phyloP scores from a whole-genome alignment of 176 grass and related monocot species.

The Paspalum vaginatum region DNA sequence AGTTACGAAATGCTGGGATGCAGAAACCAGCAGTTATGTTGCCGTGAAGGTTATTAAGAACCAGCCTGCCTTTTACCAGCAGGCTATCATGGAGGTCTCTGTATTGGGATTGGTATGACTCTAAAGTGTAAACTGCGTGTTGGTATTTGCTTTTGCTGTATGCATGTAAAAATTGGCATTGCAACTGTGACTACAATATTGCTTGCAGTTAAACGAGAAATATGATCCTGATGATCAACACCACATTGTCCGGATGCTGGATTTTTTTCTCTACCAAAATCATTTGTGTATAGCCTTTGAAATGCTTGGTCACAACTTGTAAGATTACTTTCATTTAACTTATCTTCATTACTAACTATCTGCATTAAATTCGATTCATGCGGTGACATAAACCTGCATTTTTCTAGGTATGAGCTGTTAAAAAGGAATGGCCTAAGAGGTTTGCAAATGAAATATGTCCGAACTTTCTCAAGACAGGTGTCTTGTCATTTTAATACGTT shows the following conservation, averaged over 20 bases:
- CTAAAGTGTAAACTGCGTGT: neutral
- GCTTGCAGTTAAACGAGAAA: slow-evolving; percentile 82
- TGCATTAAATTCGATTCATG: slow-evolving; percentile 24
- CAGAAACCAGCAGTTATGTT: slow-evolving; percentile 72
- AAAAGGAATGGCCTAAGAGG: slow-evolving; percentile 93
- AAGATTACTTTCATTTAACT: slow-evolving; percentile 44
- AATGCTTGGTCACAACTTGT: slow-evolving; percentile 98
- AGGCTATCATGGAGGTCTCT: slow-evolving; percentile 86
- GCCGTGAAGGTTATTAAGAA: slow-evolving; percentile 99
- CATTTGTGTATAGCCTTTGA: slow-evolving; percentile 99
- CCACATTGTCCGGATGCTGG: slow-evolving; percentile 95
- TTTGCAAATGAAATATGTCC: slow-evolving; percentile 79
- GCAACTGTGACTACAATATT: slow-evolving; percentile 32
- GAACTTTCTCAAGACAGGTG: slow-evolving; percentile 96
- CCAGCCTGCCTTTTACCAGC: slow-evolving; percentile 93
- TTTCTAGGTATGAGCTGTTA: slow-evolving; percentile 84
- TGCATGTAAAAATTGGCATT: slow-evolving; percentile 16
- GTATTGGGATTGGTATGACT: slow-evolving; percentile 79
- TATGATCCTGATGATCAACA: slow-evolving; percentile 95
- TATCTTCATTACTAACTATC: slow-evolving; percentile 20
- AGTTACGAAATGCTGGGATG: slow-evolving; percentile 94
- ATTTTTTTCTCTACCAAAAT: slow-evolving; percentile 85
- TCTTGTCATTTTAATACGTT: slow-evolving; percentile 35
- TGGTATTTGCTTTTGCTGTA: slow-evolving; percentile 1
- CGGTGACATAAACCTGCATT: slow-evolving; percentile 22